phyloP scores from a whole-genome alignment of 495 filamentous ascomycete species.

The Lepraria neglecta region DNA sequence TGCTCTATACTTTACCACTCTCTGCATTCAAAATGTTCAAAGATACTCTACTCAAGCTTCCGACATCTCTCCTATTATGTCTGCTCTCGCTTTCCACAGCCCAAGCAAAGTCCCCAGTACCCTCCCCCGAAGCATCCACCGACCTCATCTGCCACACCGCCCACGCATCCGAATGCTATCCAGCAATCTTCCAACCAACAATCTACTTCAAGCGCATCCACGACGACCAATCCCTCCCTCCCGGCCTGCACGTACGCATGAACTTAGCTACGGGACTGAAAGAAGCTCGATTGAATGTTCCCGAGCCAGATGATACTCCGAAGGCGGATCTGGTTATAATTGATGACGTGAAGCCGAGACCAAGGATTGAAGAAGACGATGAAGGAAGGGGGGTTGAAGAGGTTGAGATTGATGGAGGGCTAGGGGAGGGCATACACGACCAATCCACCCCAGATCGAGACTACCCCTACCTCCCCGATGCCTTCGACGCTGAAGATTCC shows the following conservation, averaged over 20 bases:
- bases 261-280: slow-evolving; percentile 56
- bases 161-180: slow-evolving; percentile 56
- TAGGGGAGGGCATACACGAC: background rate
- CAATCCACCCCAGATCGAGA: slow-evolving; percentile 1
- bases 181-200: slow-evolving; percentile 54
- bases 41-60: background rate
- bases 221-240: slow-evolving; percentile 57
- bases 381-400: background rate
- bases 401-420: background rate
- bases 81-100: background rate
- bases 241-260: slow-evolving; percentile 57
- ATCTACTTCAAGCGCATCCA: slow-evolving; percentile 55
- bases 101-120: slow-evolving; percentile 11
- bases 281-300: slow-evolving; percentile 50
- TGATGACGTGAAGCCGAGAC: slow-evolving; percentile 20
- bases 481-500: slow-evolving; percentile 10
- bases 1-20: background rate
- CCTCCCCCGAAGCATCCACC: slow-evolving; percentile 26
- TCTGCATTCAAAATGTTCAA: slow-evolving; percentile 1
- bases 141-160: slow-evolving; percentile 59
- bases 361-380: background rate
- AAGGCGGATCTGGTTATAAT: slow-evolving; percentile 24
- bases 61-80: slow-evolving; percentile 1
- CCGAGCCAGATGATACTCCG: slow-evolving; percentile 22
- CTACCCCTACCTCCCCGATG: background rate